Base-by-base conservation (phyloP, 1,139 yeast species). In the Pichiaceae sp. region DNA sequence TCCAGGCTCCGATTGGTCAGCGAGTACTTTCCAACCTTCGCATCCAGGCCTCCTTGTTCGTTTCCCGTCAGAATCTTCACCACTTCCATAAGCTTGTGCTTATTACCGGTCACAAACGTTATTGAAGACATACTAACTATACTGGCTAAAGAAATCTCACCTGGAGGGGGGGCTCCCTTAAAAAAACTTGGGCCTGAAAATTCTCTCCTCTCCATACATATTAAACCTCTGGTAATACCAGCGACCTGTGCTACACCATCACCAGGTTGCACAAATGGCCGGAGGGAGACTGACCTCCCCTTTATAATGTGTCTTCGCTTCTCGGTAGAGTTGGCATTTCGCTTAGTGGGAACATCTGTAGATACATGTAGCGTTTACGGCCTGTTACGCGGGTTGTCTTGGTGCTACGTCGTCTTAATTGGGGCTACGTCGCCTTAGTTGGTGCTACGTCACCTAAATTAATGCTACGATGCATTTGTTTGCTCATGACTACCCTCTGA, bases 51-150 rank as follows among this genome's bases (percentile, higher is more conserved):
- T 1, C 46, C 44, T 14, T 45, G 43, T 14, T 43, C 29, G 12
- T 57, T 58, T 29, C 60, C 57, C 2, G 77, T 59, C 19, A 91
- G 71, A 39, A 91, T 82, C 40, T 81, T 78, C 43, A 78, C 70
- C 23, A 89, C 94, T 57, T 91, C 98, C 48, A 72, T 74, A 43
- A 89, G 69, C 59, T 91, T 91, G 63, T 89, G 86, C 44, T 78
- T 77, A 59, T 91, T 91, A 16, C 98, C 61, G 3, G 95, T 83
- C 30, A 82, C 89, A 57, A 82, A 82, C 4, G 82, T 75, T 39
- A 75, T 67, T 7, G 63, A 58, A 16, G 42, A 30, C 44, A 44
- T 45, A 9, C 8, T 38, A 8, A 8, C 8, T 21, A 21, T 8
- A 27, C n/a, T n/a, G n/a, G n/a, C n/a, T n/a, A n/a, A n/a, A n/a